A percentile compares a stretch with the other conserved stretches of the same genome.
These are phyloP conservation scores for Penicillium samsonianum DNA, from an alignment of 495 filamentous ascomycete genomes.

Conservation along the genomic window DNA sequence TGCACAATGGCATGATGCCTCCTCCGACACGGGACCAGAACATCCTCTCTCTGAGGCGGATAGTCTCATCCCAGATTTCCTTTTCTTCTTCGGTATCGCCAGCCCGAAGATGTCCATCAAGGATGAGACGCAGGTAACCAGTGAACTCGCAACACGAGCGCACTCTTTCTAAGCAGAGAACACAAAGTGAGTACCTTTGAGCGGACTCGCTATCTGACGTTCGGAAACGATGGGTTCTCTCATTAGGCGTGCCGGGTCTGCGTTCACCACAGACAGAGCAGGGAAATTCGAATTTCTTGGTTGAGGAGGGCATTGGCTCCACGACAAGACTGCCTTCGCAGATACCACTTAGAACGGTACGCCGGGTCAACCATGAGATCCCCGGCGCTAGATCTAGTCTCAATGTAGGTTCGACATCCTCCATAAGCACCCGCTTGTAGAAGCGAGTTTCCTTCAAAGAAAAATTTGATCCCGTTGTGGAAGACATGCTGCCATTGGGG, in stretches of 20 bases:
- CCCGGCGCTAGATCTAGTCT: slow-evolving; percentile 86
- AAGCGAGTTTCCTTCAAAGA: slow-evolving; percentile 87
- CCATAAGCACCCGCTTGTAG: slow-evolving; percentile 81
- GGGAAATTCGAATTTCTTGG: slow-evolving; percentile 63
- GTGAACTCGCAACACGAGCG: slow-evolving; percentile 89
- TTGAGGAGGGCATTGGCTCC: slow-evolving; percentile 71
- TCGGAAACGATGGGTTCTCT: slow-evolving; percentile 84
- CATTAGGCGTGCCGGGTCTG: slow-evolving; percentile 65
- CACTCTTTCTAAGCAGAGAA: slow-evolving; percentile 80
- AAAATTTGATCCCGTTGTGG: slow-evolving; percentile 38
- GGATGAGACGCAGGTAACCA: slow-evolving; percentile 83
- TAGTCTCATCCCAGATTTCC: slow-evolving; percentile 90
- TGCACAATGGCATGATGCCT: slow-evolving; percentile 73
- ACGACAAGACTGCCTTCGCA: slow-evolving; percentile 86
- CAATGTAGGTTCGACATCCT: slow-evolving; percentile 94
- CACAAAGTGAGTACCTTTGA: slow-evolving; percentile 85
- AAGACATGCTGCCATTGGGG: slow-evolving; percentile 42
- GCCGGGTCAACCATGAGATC: slow-evolving; percentile 87
- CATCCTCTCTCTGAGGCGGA: slow-evolving; percentile 86
- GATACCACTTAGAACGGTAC: slow-evolving; percentile 78
- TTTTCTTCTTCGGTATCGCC: slow-evolving; percentile 76
- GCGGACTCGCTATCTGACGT: slow-evolving; percentile 81
- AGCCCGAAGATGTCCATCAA: slow-evolving; percentile 80
- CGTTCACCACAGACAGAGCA: slow-evolving; percentile 90
- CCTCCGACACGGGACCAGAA: slow-evolving; percentile 93